Conservation (phyloP, 1,284 basidiomycete genomes). For the Ustilago sp. region DNA sequence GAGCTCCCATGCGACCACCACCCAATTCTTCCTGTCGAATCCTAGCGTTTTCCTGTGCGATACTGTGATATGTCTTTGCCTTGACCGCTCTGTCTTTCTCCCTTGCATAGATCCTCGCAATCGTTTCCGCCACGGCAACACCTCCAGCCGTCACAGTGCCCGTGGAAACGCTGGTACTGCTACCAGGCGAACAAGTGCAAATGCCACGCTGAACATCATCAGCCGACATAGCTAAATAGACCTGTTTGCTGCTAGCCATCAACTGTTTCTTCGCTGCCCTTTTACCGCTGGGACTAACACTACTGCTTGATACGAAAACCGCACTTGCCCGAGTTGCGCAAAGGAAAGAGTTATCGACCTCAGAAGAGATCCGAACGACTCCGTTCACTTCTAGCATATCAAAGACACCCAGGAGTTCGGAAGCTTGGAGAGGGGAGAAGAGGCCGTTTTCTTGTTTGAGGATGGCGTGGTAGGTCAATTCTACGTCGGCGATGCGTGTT, state of each 20-base stretch:
- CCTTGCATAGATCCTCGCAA: slow-evolving; percentile 43
- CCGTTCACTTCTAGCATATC: slow-evolving; percentile 66
- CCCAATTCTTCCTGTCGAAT: slow-evolving; percentile 58
- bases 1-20: slow-evolving; percentile 48
- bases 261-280: slow-evolving; percentile 63
- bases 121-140: slow-evolving; percentile 43
- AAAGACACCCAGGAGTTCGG: slow-evolving; percentile 65
- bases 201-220: slow-evolving; percentile 60
- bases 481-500: slow-evolving; percentile 55
- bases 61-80: slow-evolving; percentile 51
- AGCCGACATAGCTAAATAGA: slow-evolving; percentile 37
- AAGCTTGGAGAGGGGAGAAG: slow-evolving; percentile 53
- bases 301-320: slow-evolving; percentile 11
- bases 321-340: neutral
- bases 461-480: slow-evolving; percentile 59
- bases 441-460: slow-evolving; percentile 55
- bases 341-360: slow-evolving; percentile 28
- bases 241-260: slow-evolving; percentile 49
- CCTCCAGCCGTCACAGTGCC: neutral
- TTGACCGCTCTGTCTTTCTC: slow-evolving; percentile 56
- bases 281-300: slow-evolving; percentile 59
- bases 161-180: neutral
- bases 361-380: slow-evolving; percentile 51
- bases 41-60: slow-evolving; percentile 40
- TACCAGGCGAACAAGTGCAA: slow-evolving; percentile 33